These are phyloP conservation scores for Glycine tomentella DNA, from an alignment of 306 rosid species.

Conservation along the genomic window DNA sequence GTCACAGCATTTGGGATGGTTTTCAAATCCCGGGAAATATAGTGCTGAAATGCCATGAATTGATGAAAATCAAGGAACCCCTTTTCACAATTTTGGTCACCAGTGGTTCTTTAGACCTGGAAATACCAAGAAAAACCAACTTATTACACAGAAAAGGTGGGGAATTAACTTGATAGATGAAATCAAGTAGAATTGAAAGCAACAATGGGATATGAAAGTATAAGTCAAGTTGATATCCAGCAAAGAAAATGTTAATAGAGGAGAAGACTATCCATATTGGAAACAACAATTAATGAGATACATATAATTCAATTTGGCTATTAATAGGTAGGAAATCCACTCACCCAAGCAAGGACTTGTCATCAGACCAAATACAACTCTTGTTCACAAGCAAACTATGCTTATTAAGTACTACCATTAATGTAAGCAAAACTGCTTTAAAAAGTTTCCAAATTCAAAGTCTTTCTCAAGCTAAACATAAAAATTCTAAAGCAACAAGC, in stretches of 20 bases:
- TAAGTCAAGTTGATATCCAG: slow-evolving; percentile 12
- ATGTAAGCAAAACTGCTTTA: background rate
- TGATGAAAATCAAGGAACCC: slow-evolving; percentile 49
- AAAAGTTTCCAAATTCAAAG: background rate
- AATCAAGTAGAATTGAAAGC: slow-evolving; percentile 13
- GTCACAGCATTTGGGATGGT: slow-evolving; percentile 50
- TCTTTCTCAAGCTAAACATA: background rate
- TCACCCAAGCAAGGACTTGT: slow-evolving; percentile 21
- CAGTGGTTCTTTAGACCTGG: slow-evolving; percentile 45
- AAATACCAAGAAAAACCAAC: slow-evolving; percentile 49
- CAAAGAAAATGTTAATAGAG: background rate
- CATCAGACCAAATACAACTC: background rate
- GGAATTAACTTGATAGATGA: background rate
- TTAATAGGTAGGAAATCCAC: slow-evolving; percentile 14
- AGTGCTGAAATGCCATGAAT: slow-evolving; percentile 62
- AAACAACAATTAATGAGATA: slow-evolving; percentile 22
- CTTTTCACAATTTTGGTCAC: slow-evolving; percentile 38
- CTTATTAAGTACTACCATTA: background rate
- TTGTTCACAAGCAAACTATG: background rate
- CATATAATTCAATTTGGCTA: slow-evolving; percentile 16
- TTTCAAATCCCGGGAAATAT: slow-evolving; percentile 63
- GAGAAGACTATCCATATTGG: background rate
- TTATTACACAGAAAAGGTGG: slow-evolving; percentile 3
- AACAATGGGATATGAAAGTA: slow-evolving; percentile 4
- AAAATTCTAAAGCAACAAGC: background rate